Evolutionary conservation across 2,329 filamentous ascomycete species (phyloP).

Genomic region (Mariannaea sp.): DNA sequence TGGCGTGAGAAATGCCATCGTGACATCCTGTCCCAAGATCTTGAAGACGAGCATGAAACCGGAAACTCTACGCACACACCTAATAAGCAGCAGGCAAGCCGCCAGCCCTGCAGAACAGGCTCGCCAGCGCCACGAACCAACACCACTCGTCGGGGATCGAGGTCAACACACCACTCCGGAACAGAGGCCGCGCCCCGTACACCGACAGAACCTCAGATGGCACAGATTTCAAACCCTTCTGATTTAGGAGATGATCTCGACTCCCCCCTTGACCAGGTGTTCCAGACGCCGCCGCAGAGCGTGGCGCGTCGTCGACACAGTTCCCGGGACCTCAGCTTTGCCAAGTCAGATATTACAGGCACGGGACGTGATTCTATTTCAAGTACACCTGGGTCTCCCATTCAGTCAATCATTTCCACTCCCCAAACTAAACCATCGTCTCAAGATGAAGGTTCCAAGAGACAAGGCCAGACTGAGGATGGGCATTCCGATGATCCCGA

Average conservation of each 20-base stretch:
- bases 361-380: conserved; percentile 41
- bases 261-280: conserved; percentile 38
- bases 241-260: conserved; percentile 30
- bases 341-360: conserved; percentile 30
- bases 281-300: conserved; percentile 41
- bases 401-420: conserved; percentile 32
- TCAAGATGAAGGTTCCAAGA: conserved; percentile 28
- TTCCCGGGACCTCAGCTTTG: conserved; percentile 33
- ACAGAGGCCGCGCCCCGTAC: conserved; percentile 37
- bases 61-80: conserved; percentile 27
- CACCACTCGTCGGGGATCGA: conserved; percentile 37
- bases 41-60: conserved; percentile 71
- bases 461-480: conserved; percentile 24
- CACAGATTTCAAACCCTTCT: conserved; percentile 25
- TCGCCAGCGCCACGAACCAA: conserved; percentile 37
- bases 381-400: conserved; percentile 39
- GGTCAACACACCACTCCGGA: conserved; percentile 32
- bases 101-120: conserved; percentile 30
- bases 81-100: conserved; percentile 35
- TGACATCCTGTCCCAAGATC: conserved; percentile 82
- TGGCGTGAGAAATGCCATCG: conserved; percentile 91
- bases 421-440: conserved; percentile 27
- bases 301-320: conserved; percentile 36
- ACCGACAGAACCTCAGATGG: conserved; percentile 32
- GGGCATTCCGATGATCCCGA: conserved; percentile 56